Base-by-base conservation (phyloP, 257 asterid species). In the Linaria vulgaris region DNA sequence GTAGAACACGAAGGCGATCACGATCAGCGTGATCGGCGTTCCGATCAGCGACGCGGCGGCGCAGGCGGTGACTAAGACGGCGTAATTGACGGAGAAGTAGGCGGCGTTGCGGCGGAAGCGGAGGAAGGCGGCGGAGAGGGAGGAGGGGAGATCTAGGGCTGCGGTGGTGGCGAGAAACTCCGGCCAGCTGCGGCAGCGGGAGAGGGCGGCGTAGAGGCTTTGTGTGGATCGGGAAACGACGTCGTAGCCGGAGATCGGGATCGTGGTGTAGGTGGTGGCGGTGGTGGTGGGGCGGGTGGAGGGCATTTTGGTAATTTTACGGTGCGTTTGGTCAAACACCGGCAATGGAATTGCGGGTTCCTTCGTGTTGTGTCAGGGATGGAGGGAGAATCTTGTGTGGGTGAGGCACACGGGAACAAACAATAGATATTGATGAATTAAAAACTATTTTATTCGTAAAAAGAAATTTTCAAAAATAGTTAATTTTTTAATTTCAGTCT, bases 111-210 rank as follows among this genome's bases (percentile, higher is more conserved):
- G 79, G 55, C 83, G 84, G 75, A 90, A 66, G 25, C 95, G 73
- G 59, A 61, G 55, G 59, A 43, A 16, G 25, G 88, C 88, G 27
- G 50, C 67, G 74, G 95, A 76, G 68, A 79, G n/a, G 54, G 95
- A 83, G 13, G 73, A 25, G 4, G 96, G 95, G 66, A 77, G 19
- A 62, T 78, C 80, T 59, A 87, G 66, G 55, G 83, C 4, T 6
- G 76, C 68, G 1, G 57, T 67, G 59, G 82, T 65, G 31, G 86
- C 69, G 44, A 88, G 66, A 63, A 86, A 80, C 66, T 86, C 89
- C 53, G 89, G 81, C 94, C 91, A 83, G 16, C 88, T 83, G 24
- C 91, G 86, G 77, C 74, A 17, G 43, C 94, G 79, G 56, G 78
- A 41, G 55, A 55, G 13, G 51, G 77, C 65, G 43, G 73, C 14